Evolutionary conservation across 768 basidiomycete genomes (phyloP).

Genomic region (Lactarius quietus): DNA sequence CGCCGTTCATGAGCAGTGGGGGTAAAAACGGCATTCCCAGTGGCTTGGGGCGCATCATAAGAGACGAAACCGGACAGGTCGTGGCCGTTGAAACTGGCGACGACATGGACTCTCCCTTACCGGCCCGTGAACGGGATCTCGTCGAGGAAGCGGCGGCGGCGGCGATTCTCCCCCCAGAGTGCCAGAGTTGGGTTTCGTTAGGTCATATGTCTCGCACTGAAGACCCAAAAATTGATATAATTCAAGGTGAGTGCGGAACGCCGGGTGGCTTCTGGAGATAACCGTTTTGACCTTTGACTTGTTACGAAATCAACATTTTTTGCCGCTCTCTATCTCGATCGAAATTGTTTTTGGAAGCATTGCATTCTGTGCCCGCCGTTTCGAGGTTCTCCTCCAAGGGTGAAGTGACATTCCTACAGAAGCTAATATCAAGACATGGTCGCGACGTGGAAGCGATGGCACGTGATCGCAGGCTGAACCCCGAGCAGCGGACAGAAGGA

Average conservation of each 20-base stretch:
- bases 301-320: conserved; percentile 17
- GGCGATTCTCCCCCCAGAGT: conserved; percentile 4
- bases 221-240: conserved; percentile 14
- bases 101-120: conserved; percentile 4
- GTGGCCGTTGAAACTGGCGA: conserved; percentile 20
- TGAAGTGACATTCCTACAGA: conserved; percentile 62
- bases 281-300: conserved; percentile 23
- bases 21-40: conserved; percentile 1
- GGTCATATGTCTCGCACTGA: conserved; percentile 10
- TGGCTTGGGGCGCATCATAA: conserved; percentile 21
- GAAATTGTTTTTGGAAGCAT: conserved; percentile 21
- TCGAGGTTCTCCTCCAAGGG: conserved; percentile 61
- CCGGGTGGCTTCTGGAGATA: conserved; percentile 23
- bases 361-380: conserved; percentile 3
- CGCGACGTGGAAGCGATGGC: conserved; percentile 74
- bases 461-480: conserved; percentile 72
- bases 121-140: conserved; percentile 1
- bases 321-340: conserved; percentile 13
- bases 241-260: conserved; percentile 23
- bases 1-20: neutral
- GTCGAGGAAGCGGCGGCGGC: conserved; percentile 18
- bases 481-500: conserved; percentile 80
- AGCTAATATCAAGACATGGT: conserved; percentile 67
- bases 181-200: conserved; percentile 18
- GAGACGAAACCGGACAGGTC: conserved; percentile 22